phyloP scores from a whole-genome alignment of 176 grass and related monocot species.

The Secale cereale region DNA sequence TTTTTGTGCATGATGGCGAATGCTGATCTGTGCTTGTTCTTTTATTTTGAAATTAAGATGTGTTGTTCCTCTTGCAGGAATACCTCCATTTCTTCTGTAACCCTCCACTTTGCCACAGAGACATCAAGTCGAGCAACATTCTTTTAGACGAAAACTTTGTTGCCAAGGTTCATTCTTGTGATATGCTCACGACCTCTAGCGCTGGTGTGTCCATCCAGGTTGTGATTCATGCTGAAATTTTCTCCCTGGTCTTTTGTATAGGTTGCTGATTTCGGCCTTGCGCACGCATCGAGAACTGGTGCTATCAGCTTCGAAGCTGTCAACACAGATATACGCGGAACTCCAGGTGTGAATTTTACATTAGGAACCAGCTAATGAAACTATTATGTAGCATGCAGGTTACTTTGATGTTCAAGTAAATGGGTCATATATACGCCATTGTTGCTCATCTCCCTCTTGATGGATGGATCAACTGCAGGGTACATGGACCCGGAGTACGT shows the following conservation, averaged over 20 bases:
- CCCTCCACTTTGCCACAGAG: conserved; percentile 93
- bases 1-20: background rate
- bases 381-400: background rate
- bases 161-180: conserved; percentile 57
- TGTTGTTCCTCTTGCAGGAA: conserved; percentile 52
- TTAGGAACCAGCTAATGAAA: background rate
- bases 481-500: conserved; percentile 99
- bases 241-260: conserved; percentile 9
- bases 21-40: background rate
- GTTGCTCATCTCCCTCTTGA: background rate
- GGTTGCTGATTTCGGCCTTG: conserved; percentile 98
- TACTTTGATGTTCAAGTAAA: background rate
- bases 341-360: conserved; percentile 65
- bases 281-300: conserved; percentile 85
- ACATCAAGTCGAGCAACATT: conserved; percentile 98
- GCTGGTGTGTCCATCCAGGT: background rate
- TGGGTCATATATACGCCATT: background rate
- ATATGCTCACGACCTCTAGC: background rate
- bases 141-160: conserved; percentile 92
- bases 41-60: background rate
- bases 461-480: conserved; percentile 35
- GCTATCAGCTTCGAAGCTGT: conserved; percentile 89
- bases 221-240: background rate
- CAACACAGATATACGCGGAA: conserved; percentile 91
- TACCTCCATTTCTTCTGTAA: conserved; percentile 99